These are phyloP conservation scores for Chrysoporthe puriensis DNA, from an alignment of 2,329 filamentous ascomycete species.

Conservation along the genomic window DNA sequence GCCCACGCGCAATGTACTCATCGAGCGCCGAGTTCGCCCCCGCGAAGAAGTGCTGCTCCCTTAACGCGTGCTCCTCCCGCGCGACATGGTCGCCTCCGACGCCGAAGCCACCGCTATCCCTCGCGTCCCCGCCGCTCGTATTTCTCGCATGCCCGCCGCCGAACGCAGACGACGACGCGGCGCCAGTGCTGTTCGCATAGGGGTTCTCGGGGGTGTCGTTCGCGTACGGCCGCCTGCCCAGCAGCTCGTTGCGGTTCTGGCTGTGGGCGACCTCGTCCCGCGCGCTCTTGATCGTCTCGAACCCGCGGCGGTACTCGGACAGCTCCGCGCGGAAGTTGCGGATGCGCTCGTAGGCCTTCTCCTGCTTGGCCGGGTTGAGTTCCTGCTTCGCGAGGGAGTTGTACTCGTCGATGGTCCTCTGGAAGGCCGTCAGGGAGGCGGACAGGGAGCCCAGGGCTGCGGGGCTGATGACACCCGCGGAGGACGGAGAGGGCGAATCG, in stretches of 20 bases:
- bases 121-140: constrained; percentile 43
- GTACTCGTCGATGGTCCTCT: constrained; percentile 92
- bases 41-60: constrained; percentile 86
- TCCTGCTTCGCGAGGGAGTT: constrained; percentile 83
- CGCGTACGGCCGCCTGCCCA: constrained; percentile 84
- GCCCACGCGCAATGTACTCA: constrained; percentile 89
- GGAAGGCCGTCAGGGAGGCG: constrained; percentile 71
- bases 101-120: constrained; percentile 40
- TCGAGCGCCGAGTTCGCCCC: constrained; percentile 85
- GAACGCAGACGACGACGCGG: constrained; percentile 35
- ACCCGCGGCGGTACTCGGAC: constrained; percentile 74
- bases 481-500: constrained; percentile 49
- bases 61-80: constrained; percentile 80
- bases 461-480: constrained; percentile 60
- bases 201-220: constrained; percentile 86
- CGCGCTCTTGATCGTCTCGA: constrained; percentile 76
- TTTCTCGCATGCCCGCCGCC: constrained; percentile 42
- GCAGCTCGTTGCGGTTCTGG: constrained; percentile 75
- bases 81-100: constrained; percentile 64
- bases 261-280: constrained; percentile 73
- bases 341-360: constrained; percentile 84
- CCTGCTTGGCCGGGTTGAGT: constrained; percentile 86
- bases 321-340: constrained; percentile 85
- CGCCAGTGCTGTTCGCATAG: constrained; percentile 63
- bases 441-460: constrained; percentile 67